These are phyloP conservation scores for Curvularia verruculosa DNA, from an alignment of 2,329 filamentous ascomycete species.

Conservation along the genomic window DNA sequence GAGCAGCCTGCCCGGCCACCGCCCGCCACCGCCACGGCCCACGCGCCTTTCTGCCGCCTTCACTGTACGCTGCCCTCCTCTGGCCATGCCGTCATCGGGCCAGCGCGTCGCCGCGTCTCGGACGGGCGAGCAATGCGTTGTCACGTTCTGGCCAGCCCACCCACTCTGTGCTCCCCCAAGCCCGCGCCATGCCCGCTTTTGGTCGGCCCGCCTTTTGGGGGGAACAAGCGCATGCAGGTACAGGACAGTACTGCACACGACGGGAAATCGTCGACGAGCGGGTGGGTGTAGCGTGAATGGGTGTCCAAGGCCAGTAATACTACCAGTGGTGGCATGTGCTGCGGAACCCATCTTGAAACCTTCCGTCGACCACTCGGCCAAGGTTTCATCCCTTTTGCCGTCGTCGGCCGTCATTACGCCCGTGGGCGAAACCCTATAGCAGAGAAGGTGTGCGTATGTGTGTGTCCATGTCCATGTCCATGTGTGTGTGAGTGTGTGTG, in stretches of 20 bases:
- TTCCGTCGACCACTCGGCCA: conserved; percentile 27
- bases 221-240: background rate
- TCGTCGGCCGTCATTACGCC: conserved; percentile 2
- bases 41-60: conserved; percentile 20
- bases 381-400: conserved; percentile 33
- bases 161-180: background rate
- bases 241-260: background rate
- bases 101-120: conserved; percentile 26
- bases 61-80: conserved; percentile 1
- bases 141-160: conserved; percentile 22
- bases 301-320: too few species aligned
- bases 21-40: conserved; percentile 14
- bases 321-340: conserved; percentile 5
- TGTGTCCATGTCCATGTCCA: too few species aligned
- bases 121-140: conserved; percentile 12
- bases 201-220: background rate
- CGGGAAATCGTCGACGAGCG: too few species aligned
- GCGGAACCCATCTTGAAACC: conserved; percentile 14
- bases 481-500: background rate
- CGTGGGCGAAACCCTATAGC: conserved; percentile 20
- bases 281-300: too few species aligned
- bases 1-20: too few species aligned
- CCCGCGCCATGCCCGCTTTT: background rate
- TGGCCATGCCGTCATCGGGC: conserved; percentile 18
- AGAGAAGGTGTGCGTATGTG: too few species aligned